phyloP scores from a whole-genome alignment of 192 early-diverging fungal species.

The Coemansia furcata region DNA sequence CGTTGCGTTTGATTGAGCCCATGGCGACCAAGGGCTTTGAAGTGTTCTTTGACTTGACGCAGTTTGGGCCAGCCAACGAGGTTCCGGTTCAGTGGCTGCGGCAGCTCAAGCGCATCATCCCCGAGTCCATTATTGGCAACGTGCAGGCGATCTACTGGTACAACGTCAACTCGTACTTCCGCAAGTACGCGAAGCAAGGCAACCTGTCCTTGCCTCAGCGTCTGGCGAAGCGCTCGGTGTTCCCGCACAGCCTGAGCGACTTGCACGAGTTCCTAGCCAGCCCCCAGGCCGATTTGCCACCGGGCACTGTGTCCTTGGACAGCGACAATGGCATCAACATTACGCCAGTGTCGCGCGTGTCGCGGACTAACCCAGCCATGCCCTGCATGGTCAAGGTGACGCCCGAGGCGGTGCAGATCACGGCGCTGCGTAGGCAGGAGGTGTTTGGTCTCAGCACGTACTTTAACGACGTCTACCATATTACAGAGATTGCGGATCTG shows the following conservation, averaged over 20 bases:
- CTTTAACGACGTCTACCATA: conserved; percentile 86
- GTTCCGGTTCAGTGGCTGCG: conserved; percentile 72
- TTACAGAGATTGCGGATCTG: conserved; percentile 77
- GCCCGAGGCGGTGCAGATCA: conserved; percentile 79
- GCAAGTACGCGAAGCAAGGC: conserved; percentile 62
- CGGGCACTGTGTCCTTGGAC: conserved; percentile 73
- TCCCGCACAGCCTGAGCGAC: conserved; percentile 66
- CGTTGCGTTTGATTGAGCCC: conserved; percentile 68
- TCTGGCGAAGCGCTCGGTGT: conserved; percentile 65
- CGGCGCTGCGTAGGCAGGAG: conserved; percentile 70
- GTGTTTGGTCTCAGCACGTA: conserved; percentile 67
- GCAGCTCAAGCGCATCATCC: conserved; percentile 72
- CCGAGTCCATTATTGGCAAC: conserved; percentile 63
- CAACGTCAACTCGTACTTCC: conserved; percentile 78
- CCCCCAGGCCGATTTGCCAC: conserved; percentile 73
- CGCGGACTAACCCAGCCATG: conserved; percentile 61
- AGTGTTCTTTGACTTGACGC: conserved; percentile 77
- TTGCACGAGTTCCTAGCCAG: conserved; percentile 72
- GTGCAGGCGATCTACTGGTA: conserved; percentile 72
- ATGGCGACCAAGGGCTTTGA: conserved; percentile 71
- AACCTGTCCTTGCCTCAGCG: conserved; percentile 48
- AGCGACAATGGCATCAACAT: conserved; percentile 63
- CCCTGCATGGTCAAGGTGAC: conserved; percentile 83
- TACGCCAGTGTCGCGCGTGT: conserved; percentile 66
- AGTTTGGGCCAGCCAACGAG: conserved; percentile 79